Evolutionary conservation across 2,329 filamentous ascomycete genomes (phyloP).

Genomic region (Keithomyces neogunnii): DNA sequence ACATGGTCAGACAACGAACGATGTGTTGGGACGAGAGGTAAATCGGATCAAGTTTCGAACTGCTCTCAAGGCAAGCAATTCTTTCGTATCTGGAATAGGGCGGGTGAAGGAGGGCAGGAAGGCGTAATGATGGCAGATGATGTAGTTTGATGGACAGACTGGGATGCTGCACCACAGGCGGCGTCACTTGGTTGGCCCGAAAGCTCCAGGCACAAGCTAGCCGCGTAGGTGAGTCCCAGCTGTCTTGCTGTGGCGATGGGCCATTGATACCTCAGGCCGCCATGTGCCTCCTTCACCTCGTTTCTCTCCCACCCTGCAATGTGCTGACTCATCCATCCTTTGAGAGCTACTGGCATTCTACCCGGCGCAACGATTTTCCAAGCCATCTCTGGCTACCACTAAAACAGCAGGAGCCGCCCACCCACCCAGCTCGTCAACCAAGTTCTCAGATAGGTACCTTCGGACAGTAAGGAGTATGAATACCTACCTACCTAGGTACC

Average conservation of each 20-base stretch:
- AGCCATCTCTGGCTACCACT: too few species aligned
- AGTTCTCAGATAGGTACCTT: too few species aligned
- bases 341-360: not conserved
- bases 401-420: too few species aligned
- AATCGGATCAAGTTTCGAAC: not conserved
- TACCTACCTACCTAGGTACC: not conserved
- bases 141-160: not conserved
- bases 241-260: not conserved
- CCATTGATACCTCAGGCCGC: slow-evolving; percentile 7
- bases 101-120: not conserved
- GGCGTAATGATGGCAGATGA: slow-evolving; percentile 3
- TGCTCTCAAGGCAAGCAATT: not conserved
- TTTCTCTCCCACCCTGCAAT: not conserved
- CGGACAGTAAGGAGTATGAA: too few species aligned
- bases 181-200: slow-evolving; percentile 10
- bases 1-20: slow-evolving; percentile 49
- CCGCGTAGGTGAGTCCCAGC: slow-evolving; percentile 8
- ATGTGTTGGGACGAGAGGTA: not conserved
- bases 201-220: slow-evolving; percentile 14
- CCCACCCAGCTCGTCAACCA: too few species aligned
- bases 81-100: not conserved
- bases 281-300: too few species aligned
- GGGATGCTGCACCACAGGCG: slow-evolving; percentile 2
- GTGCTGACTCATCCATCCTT: slow-evolving; percentile 3
- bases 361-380: not conserved